Conservation (phyloP, 1,284 basidiomycete species). For the Ustilago shanxiensis region DNA sequence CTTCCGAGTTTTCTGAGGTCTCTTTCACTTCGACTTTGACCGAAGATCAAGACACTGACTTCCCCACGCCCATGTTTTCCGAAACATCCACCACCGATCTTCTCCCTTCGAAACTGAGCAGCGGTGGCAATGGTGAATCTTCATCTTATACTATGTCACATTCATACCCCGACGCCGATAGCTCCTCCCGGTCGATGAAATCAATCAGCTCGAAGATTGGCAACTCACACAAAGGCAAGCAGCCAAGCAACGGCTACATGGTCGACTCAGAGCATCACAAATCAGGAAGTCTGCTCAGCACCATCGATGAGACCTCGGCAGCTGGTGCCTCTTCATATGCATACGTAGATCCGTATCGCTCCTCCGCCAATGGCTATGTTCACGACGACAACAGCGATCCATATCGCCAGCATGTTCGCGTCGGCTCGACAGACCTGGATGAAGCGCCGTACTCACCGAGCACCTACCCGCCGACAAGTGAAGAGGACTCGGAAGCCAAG, state of each 20-base stretch:
- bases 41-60: conserved; percentile 16
- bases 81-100: conserved; percentile 11
- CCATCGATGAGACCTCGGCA: conserved; percentile 39
- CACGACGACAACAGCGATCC: conserved; percentile 1
- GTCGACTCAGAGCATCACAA: conserved; percentile 23
- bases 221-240: conserved; percentile 21
- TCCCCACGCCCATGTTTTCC: conserved; percentile 6
- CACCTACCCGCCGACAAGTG: conserved; percentile 54
- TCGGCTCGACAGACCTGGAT: conserved; percentile 26
- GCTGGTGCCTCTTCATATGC: conserved; percentile 15
- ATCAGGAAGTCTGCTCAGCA: conserved; percentile 17
- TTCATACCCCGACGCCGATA: not conserved
- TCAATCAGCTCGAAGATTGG: not conserved
- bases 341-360: conserved; percentile 6
- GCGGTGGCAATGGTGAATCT: conserved; percentile 4
- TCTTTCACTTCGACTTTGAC: conserved; percentile 20
- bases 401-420: conserved; percentile 10
- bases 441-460: conserved; percentile 29
- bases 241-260: conserved; percentile 25
- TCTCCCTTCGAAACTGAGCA: not conserved
- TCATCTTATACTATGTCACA: conserved; percentile 1
- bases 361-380: conserved; percentile 27
- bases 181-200: conserved; percentile 12
- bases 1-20: conserved; percentile 30
- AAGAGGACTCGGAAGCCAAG: conserved; percentile 55